Percentiles rank a stretch among this genome's conserved stretches.
Conservation (phyloP, 2,329 filamentous ascomycete genomes). For the Venturia nashicola region DNA sequence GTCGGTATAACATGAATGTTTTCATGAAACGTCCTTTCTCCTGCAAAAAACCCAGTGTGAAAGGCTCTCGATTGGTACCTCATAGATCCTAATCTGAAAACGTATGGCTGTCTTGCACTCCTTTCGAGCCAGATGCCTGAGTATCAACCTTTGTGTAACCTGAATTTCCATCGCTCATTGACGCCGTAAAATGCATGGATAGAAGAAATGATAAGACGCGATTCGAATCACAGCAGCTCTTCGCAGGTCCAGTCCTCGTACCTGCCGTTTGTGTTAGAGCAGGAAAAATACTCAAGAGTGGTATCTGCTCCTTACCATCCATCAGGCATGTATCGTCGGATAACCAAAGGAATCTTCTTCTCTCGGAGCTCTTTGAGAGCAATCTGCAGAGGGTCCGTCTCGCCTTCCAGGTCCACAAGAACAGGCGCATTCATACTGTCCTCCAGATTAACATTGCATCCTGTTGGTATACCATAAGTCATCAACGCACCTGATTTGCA, state of each 20-base stretch:
- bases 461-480: neutral
- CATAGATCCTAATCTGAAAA: neutral
- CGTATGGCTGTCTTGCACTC: neutral
- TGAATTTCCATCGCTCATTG: slow-evolving; percentile 1
- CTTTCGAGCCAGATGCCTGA: neutral
- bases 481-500: slow-evolving; percentile 76
- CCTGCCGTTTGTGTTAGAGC: slow-evolving; percentile 33
- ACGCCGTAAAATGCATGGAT: slow-evolving; percentile 2
- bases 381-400: slow-evolving; percentile 95
- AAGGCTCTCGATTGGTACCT: neutral
- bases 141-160: neutral
- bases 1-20: neutral
- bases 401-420: slow-evolving; percentile 89
- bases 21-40: neutral
- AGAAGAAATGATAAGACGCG: slow-evolving; percentile 17
- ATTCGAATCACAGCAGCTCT: slow-evolving; percentile 51
- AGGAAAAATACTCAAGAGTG: neutral
- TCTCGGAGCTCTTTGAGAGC: slow-evolving; percentile 94
- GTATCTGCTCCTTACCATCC: slow-evolving; percentile 58
- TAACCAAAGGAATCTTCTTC: slow-evolving; percentile 96
- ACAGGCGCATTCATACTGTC: slow-evolving; percentile 92
- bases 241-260: slow-evolving; percentile 99
- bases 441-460: neutral
- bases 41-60: neutral
- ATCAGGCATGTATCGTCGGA: slow-evolving; percentile 90